Base-by-base conservation (phyloP, 306 rosid genomes). In the Casuarina equisetifolia region DNA sequence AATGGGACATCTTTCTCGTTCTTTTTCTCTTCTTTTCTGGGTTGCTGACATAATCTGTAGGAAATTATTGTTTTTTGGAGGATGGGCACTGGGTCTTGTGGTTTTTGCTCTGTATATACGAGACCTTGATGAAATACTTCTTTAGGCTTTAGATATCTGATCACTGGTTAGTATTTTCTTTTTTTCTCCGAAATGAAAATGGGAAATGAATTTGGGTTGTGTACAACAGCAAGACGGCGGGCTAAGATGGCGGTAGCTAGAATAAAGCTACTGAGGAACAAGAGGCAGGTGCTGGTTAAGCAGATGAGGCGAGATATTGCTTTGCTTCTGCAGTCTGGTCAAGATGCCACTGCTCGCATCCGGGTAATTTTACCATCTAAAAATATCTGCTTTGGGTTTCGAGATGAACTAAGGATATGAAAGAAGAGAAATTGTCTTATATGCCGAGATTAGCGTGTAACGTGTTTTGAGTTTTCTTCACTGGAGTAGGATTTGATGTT, bases 281-380 rank as follows among this genome's bases (percentile, higher is more conserved):
- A 92, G 96, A 85, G 99, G 55, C 85, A 92, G 82, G 97, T 82
- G 36, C 94, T 93, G 61, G 99, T 96, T 57, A 87, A 86, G 86
- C 99, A 96, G 89, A 96, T 96, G 98, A 86, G 99, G 83, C 93
- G 98, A 5, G 99, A 96, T 90, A 91, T 96, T 84, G 97, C 99
- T 6, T 72, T 86, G 73, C 98, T 96, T 50, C 93, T 96, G 25
- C 94, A 90, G 81, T 91, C 97, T 17, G 99, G 97, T 73, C 98
- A 96, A 88, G 99, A 92, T 66, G 93, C 94, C 89, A 96, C 98
- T 3, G 99, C 99, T 63, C 94, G 97, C 4, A 91, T 96, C 68
- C 83, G 99, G 91, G 99, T 96, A 89, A 49, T 79, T 25, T 70
- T n/a, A 51, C 48, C 40, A 40, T 51, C 48, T 32, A 10, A 43